phyloP scores from a whole-genome alignment of 371 early-diverging fungal genomes.

The Thermomucor indicae-seudaticae region DNA sequence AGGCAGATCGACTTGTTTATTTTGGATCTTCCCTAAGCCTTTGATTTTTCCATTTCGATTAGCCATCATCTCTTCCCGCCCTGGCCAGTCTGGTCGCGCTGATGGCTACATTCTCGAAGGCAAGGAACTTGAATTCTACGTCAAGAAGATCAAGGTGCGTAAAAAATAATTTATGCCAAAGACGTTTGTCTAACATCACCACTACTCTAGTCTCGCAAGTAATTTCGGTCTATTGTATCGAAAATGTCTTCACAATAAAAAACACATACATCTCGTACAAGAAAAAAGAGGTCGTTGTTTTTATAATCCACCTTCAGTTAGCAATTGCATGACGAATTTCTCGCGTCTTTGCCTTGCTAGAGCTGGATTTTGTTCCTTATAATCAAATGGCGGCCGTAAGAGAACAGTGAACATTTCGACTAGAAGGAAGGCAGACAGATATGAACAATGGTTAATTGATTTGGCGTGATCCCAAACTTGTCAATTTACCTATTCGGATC shows the following conservation, averaged over 20 bases:
- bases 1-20: slow-evolving; percentile 3
- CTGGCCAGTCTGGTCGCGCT: slow-evolving; percentile 98
- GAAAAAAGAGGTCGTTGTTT: background rate
- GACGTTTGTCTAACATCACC: background rate
- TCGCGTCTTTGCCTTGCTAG: slow-evolving; percentile 29
- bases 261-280: background rate
- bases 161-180: background rate
- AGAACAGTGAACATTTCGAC: slow-evolving; percentile 44
- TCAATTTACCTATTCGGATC: slow-evolving; percentile 39
- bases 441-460: background rate
- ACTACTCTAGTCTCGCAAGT: slow-evolving; percentile 13
- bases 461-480: background rate
- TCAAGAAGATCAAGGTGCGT: slow-evolving; percentile 82
- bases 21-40: background rate
- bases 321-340: slow-evolving; percentile 24
- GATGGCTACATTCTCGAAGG: slow-evolving; percentile 99
- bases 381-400: slow-evolving; percentile 33
- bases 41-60: background rate
- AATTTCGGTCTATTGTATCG: slow-evolving; percentile 5
- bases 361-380: slow-evolving; percentile 41
- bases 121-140: slow-evolving; percentile 97
- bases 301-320: background rate
- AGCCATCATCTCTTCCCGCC: slow-evolving; percentile 95
- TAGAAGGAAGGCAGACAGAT: slow-evolving; percentile 7
- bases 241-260: slow-evolving; percentile 3